Conservation (phyloP, 345 rosid genomes). For the Melaleuca quinquenervia region DNA sequence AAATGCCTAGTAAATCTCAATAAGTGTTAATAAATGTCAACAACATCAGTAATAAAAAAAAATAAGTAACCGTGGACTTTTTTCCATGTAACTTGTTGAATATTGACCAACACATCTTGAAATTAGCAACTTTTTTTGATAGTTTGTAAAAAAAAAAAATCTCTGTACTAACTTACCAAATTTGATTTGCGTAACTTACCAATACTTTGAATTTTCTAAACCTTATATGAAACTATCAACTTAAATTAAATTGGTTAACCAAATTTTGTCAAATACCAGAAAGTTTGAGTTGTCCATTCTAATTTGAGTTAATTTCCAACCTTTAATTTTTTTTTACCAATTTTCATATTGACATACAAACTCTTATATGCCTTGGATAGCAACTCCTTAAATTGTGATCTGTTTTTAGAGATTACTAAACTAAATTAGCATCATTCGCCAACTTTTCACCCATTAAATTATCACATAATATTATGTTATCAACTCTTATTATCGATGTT, state of each 20-base stretch:
- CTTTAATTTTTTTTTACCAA: background rate
- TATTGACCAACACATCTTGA: no score
- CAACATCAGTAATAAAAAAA: no score
- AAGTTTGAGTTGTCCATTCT: background rate
- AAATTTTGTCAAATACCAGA: background rate
- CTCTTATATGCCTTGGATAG: background rate
- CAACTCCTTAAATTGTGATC: background rate
- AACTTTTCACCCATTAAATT: background rate
- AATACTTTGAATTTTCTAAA: background rate
- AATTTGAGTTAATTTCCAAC: background rate
- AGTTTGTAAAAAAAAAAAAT: background rate
- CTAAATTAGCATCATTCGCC: background rate
- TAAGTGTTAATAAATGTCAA: background rate
- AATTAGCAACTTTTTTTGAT: background rate
- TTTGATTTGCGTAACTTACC: background rate
- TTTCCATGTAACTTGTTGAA: background rate
- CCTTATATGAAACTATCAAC: background rate
- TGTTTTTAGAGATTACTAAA: background rate
- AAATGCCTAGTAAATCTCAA: background rate
- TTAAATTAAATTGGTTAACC: background rate
- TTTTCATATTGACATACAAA: background rate
- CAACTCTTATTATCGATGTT: background rate
- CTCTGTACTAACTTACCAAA: background rate
- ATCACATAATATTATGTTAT: background rate
- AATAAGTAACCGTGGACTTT: background rate